Conservation (phyloP, 1,284 basidiomycete species). For the Ganoderma lucidum region DNA sequence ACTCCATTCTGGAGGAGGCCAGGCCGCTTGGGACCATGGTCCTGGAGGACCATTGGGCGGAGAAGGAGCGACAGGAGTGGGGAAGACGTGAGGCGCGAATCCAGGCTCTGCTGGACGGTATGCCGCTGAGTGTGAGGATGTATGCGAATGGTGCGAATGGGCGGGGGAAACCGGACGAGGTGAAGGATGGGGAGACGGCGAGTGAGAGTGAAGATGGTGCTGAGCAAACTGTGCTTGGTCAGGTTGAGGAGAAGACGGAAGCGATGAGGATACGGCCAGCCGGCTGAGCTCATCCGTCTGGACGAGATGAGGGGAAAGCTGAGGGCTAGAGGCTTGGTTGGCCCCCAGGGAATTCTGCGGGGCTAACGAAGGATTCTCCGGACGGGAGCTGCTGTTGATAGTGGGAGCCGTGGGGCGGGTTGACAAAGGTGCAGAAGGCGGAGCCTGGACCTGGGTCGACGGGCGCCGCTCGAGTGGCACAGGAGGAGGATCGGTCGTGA, state of each 20-base stretch:
- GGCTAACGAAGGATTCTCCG: slow-evolving; percentile 12
- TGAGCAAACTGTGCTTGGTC: slow-evolving; percentile 17
- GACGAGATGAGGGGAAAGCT: slow-evolving; percentile 9
- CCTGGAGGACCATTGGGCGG: slow-evolving; percentile 21
- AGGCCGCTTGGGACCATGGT: slow-evolving; percentile 46
- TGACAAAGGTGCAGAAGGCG: slow-evolving; percentile 20
- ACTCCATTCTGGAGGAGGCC: slow-evolving; percentile 59
- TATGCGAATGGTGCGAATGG: slow-evolving; percentile 12
- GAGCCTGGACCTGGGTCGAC: slow-evolving; percentile 18
- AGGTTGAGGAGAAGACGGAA: slow-evolving; percentile 21
- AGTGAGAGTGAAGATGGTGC: slow-evolving; percentile 22
- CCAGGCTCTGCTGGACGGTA: slow-evolving; percentile 19
- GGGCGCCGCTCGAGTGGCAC: slow-evolving; percentile 25
- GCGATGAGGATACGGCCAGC: slow-evolving; percentile 19
- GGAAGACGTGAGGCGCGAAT: slow-evolving; percentile 23
- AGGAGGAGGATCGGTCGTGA: slow-evolving; percentile 30
- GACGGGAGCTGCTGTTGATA: slow-evolving; percentile 22
- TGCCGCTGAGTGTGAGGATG: slow-evolving; percentile 26
- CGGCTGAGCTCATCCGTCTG: slow-evolving; percentile 21
- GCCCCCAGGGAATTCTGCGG: not conserved
- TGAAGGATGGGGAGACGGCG: slow-evolving; percentile 27
- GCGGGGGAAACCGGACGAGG: slow-evolving; percentile 23
- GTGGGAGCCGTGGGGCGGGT: slow-evolving; percentile 20
- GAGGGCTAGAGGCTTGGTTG: slow-evolving; percentile 15
- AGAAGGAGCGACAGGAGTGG: slow-evolving; percentile 14